A percentile compares a stretch with the other conserved stretches of the same genome.
Evolutionary conservation across 805 yeast species (phyloP).

Genomic region (Lipomyces chichibuensis): DNA sequence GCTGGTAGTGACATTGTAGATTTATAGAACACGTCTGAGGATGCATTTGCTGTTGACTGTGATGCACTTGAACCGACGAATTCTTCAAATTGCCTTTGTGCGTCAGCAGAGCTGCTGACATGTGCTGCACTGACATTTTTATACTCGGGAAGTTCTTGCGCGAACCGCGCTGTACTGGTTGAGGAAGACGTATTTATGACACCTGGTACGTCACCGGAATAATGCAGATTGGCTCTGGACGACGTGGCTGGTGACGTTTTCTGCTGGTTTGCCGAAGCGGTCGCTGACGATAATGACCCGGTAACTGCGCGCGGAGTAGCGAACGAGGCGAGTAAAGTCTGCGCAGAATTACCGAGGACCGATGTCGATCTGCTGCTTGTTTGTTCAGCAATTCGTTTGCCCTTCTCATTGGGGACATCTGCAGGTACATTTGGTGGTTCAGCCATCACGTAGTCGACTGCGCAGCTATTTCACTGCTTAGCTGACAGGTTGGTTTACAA

Average conservation of each 20-base stretch:
- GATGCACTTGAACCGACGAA: not conserved
- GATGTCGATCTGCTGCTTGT: constrained; percentile 1
- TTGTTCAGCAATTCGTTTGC: constrained; percentile 7
- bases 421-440: not conserved
- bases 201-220: not conserved
- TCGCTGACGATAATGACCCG: constrained; percentile 9
- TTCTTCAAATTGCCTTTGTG: not conserved
- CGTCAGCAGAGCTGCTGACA: not conserved
- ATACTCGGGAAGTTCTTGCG: not conserved
- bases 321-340: constrained; percentile 18
- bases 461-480: not conserved
- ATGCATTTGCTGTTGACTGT: not conserved
- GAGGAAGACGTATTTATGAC: not conserved
- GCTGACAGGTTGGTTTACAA: not conserved
- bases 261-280: constrained; percentile 5
- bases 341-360: constrained; percentile 15
- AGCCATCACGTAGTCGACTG: not conserved
- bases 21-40: not conserved
- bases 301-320: constrained; percentile 19
- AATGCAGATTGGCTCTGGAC: not conserved
- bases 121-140: not conserved
- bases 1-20: not conserved
- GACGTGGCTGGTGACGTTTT: constrained; percentile 4
- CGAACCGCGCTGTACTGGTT: not conserved
- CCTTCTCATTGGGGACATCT: constrained; percentile 9